phyloP scores from a whole-genome alignment of 176 grass and related monocot species.

The Rhipidocladum racemiflorum region DNA sequence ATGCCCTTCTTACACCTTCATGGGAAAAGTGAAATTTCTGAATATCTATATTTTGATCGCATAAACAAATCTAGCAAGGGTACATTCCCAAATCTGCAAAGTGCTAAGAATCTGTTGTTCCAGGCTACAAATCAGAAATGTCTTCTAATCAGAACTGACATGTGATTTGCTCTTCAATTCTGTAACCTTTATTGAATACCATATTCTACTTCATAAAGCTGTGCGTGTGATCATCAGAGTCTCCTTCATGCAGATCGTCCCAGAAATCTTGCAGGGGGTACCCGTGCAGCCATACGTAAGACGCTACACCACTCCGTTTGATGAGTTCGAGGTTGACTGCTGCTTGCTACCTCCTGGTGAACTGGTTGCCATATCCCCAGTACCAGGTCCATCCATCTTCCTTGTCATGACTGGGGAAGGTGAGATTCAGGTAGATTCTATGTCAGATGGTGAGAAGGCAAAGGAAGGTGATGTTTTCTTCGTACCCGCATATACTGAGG shows the following conservation, averaged over 20 bases:
- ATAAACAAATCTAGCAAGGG: background rate
- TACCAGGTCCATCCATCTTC: slow-evolving; percentile 79
- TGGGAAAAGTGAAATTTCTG: background rate
- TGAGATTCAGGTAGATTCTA: slow-evolving; percentile 33
- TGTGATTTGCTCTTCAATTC: background rate
- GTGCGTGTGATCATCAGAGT: background rate
- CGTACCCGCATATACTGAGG: slow-evolving; percentile 51
- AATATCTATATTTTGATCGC: background rate
- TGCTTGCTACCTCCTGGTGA: slow-evolving; percentile 43
- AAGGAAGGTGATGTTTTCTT: slow-evolving; percentile 73
- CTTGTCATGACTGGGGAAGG: slow-evolving; percentile 56
- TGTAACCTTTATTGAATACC: background rate
- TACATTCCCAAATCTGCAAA: background rate
- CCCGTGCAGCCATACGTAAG: slow-evolving; percentile 46
- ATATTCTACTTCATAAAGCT: background rate
- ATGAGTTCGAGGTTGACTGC: slow-evolving; percentile 82
- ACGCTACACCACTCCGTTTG: slow-evolving; percentile 78
- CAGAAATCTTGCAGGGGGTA: slow-evolving; percentile 61
- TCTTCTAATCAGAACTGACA: background rate
- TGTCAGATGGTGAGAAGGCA: slow-evolving; percentile 33
- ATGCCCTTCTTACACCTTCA: background rate
- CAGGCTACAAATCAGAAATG: background rate
- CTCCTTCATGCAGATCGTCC: slow-evolving; percentile 48
- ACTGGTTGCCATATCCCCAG: slow-evolving; percentile 43
- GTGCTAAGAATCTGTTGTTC: background rate